A percentile compares a stretch with the other conserved stretches of the same genome.
Conservation (phyloP, 1,139 yeast genomes). For the Debaryomyces subglobosus region DNA sequence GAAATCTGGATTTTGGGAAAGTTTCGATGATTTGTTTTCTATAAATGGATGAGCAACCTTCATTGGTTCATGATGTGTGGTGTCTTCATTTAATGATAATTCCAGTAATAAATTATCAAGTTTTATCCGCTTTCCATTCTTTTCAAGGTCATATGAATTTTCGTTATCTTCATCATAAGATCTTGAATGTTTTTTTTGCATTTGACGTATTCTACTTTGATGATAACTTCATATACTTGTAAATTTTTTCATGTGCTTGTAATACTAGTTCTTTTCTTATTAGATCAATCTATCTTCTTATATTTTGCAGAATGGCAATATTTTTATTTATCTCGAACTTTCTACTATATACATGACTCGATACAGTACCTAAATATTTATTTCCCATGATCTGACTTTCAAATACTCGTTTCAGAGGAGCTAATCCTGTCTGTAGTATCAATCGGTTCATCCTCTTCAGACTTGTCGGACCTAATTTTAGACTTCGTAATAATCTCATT, state of each 20-base stretch:
- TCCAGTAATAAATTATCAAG: constrained; percentile 26
- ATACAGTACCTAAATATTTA: background rate
- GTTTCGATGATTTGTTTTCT: background rate
- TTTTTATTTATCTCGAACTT: constrained; percentile 17
- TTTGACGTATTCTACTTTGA: background rate
- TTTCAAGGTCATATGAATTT: constrained; percentile 10
- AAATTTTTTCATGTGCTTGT: background rate
- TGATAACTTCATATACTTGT: background rate
- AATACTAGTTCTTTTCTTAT: background rate
- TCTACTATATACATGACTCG: constrained; percentile 9
- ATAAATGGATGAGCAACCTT: constrained; percentile 6
- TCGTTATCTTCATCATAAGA: constrained; percentile 19
- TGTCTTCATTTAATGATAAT: constrained; percentile 19
- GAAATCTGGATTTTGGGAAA: background rate
- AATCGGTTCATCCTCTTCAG: constrained; percentile 2
- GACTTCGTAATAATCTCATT: constrained; percentile 15
- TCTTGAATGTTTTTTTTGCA: constrained; percentile 16
- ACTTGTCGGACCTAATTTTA: background rate
- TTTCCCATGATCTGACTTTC: background rate
- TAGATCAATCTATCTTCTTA: background rate
- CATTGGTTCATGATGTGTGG: background rate
- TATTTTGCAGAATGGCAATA: background rate
- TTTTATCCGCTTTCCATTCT: constrained; percentile 25
- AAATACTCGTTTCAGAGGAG: constrained; percentile 4
- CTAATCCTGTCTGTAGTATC: background rate